phyloP scores from a whole-genome alignment of 1,139 yeast genomes.

The Debaryomyces psychrophilus region DNA sequence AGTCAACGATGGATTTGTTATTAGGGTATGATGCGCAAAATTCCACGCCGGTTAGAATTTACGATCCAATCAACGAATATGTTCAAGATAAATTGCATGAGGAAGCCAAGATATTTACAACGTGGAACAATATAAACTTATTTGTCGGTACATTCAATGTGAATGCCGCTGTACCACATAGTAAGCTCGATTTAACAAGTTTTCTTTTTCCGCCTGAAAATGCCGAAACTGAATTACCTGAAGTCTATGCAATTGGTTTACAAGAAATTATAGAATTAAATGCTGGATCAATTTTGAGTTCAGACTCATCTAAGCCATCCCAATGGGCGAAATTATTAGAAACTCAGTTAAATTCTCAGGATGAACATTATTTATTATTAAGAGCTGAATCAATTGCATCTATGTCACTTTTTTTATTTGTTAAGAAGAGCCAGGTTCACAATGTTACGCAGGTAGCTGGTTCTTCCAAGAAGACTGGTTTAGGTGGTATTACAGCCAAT shows the following conservation, averaged over 20 bases:
- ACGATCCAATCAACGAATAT: slow-evolving; percentile 86
- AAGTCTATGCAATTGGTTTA: slow-evolving; percentile 81
- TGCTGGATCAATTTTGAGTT: slow-evolving; percentile 77
- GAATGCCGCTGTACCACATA: slow-evolving; percentile 65
- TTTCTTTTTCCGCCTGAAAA: slow-evolving; percentile 83
- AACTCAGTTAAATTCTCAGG: slow-evolving; percentile 53
- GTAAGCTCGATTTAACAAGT: slow-evolving; percentile 57
- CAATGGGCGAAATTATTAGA: slow-evolving; percentile 65
- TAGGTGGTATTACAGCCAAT: slow-evolving; percentile 91
- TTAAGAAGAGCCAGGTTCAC: slow-evolving; percentile 51
- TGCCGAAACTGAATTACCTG: slow-evolving; percentile 52
- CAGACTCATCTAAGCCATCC: slow-evolving; percentile 64
- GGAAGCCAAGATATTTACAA: slow-evolving; percentile 60
- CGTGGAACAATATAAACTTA: slow-evolving; percentile 59
- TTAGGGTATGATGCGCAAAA: slow-evolving; percentile 76
- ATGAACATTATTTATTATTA: slow-evolving; percentile 40
- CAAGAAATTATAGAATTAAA: slow-evolving; percentile 92
- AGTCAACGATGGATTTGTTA: slow-evolving; percentile 80
- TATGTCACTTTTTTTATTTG: slow-evolving; percentile 44
- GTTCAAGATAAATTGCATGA: slow-evolving; percentile 63
- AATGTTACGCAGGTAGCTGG: slow-evolving; percentile 78
- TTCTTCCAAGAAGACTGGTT: slow-evolving; percentile 80
- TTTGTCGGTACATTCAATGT: slow-evolving; percentile 89
- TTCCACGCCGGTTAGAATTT: slow-evolving; percentile 70
- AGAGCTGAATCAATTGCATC: slow-evolving; percentile 51